Evolutionary conservation across 2,329 filamentous ascomycete species (phyloP), one percentile per base, ranked within the genome.

Genomic region (Albophoma yamanashiensis): DNA sequence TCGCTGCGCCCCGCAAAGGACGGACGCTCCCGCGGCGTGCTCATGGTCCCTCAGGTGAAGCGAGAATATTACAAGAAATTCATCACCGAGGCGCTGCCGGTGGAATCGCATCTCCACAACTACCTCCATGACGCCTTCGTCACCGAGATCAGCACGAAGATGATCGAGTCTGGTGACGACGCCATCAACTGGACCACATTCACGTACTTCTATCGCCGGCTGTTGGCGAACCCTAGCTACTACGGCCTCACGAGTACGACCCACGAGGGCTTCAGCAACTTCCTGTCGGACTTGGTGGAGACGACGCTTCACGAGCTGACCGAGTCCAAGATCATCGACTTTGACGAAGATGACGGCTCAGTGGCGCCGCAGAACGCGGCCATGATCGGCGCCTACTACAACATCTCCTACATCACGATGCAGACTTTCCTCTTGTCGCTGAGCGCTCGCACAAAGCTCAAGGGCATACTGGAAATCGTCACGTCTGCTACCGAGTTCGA

Each of bases 61-160:
- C 87, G 94, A 43, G 92, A 97, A 64, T 99, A 96, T 75, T 99
- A 97, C 82, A 95, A 94, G 77, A 99, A 99, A 76, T 99, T 99
- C 79, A 77, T 99, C 65, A 93, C 94, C 67, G 95, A 99, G 73
- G 94, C 94, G 25, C 79, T 99, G 50, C 94, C 94, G 0, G 91
- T 99, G 31, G 94, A 99, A 76, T 96, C 91, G 64, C 92, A 96
- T 71, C 81, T 99, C 39, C 90, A 96, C 70, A 87, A 89, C 60
- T 96, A 92, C 73, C 81, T 99, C 40, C 91, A 96, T 67, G 95
- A 99, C 75, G 92, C 92, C 0, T 97, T 99, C 67, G 93, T 99
- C 53, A 92, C 93, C 0, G 94, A 99, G 74, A 92, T 97, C 68
- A 97, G 92, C 78, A 96, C 92, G 22, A 93, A 92, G 79, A 96